A percentile compares a stretch with the other conserved stretches of the same genome.
phyloP scores from a whole-genome alignment of 352 stramenopile genomes.

The Thalassiosira mediterranea region DNA sequence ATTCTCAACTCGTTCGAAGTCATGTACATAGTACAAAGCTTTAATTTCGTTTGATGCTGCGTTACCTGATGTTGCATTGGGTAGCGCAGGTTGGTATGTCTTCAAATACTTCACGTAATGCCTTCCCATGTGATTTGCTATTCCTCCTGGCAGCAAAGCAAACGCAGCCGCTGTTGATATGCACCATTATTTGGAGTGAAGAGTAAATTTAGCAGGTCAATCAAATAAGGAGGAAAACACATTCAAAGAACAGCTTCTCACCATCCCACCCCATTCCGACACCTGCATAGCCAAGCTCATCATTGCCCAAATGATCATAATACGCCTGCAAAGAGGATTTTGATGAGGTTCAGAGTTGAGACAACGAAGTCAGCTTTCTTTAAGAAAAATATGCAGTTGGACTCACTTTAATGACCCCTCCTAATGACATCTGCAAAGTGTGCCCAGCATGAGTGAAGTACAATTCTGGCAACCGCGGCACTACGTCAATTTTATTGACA shows the following conservation, averaged over 20 bases:
- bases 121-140: conserved; percentile 29
- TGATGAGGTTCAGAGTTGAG: no score
- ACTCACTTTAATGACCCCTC: no score
- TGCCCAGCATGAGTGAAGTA: conserved; percentile 76
- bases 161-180: conserved; percentile 38
- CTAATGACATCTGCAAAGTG: conserved; percentile 70
- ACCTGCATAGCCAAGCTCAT: conserved; percentile 51
- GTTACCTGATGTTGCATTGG: no score
- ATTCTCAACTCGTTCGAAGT: no score
- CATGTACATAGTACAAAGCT: no score
- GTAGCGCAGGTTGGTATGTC: conserved; percentile 42
- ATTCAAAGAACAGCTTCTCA: no score
- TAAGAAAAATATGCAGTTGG: no score
- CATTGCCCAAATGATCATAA: conserved; percentile 68
- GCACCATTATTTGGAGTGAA: no score
- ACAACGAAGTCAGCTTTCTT: no score
- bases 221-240: no score
- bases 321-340: conserved; percentile 51
- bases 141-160: conserved; percentile 30
- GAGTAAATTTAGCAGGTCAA: no score
- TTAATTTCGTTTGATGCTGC: no score
- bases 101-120: conserved; percentile 48
- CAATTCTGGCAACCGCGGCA: conserved; percentile 68
- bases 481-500: conserved; percentile 74
- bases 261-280: conserved; percentile 70